Percentiles rank a stretch among this genome's conserved stretches.
Evolutionary conservation across 345 rosid species (phyloP).

Genomic region (Eucalyptus pumila): DNA sequence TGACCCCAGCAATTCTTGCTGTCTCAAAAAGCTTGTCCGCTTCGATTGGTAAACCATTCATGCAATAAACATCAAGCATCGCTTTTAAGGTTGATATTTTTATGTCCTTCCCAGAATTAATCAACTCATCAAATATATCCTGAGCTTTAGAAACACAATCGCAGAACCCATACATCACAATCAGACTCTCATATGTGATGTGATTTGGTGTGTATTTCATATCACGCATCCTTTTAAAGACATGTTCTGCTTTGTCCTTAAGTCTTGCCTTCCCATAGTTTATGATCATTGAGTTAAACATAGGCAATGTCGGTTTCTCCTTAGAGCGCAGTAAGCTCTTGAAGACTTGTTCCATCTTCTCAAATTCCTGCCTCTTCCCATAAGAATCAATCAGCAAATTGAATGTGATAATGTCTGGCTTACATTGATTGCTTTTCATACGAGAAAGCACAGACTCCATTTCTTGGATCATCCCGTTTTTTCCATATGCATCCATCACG

Average conservation of each 20-base stretch:
- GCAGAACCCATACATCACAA: slow-evolving; percentile 72
- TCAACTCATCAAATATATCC: slow-evolving; percentile 51
- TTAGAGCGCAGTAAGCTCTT: slow-evolving; percentile 66
- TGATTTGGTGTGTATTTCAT: slow-evolving; percentile 60
- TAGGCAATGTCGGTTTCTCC: slow-evolving; percentile 74
- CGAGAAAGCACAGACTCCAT: slow-evolving; percentile 79
- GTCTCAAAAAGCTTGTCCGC: slow-evolving; percentile 49
- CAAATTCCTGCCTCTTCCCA: slow-evolving; percentile 78
- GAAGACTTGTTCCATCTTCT: slow-evolving; percentile 92
- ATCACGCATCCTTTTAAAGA: slow-evolving; percentile 45
- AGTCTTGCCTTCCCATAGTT: slow-evolving; percentile 81
- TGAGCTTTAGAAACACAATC: slow-evolving; percentile 59
- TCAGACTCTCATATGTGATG: slow-evolving; percentile 79
- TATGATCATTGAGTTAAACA: slow-evolving; percentile 82
- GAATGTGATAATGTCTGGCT: slow-evolving; percentile 76
- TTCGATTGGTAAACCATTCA: slow-evolving; percentile 56
- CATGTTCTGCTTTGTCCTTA: slow-evolving; percentile 58
- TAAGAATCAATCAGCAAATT: slow-evolving; percentile 74
- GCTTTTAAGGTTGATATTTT: slow-evolving; percentile 66
- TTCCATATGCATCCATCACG: slow-evolving; percentile 94
- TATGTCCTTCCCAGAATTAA: slow-evolving; percentile 37
- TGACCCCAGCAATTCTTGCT: slow-evolving; percentile 23
- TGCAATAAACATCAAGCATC: slow-evolving; percentile 79
- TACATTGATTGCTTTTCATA: slow-evolving; percentile 64
- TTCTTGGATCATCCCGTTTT: slow-evolving; percentile 80